Evolutionary conservation across 2,329 filamentous ascomycete genomes (phyloP), one percentile per base, ranked within the genome.

Genomic region (Fonsecaea nubica): DNA sequence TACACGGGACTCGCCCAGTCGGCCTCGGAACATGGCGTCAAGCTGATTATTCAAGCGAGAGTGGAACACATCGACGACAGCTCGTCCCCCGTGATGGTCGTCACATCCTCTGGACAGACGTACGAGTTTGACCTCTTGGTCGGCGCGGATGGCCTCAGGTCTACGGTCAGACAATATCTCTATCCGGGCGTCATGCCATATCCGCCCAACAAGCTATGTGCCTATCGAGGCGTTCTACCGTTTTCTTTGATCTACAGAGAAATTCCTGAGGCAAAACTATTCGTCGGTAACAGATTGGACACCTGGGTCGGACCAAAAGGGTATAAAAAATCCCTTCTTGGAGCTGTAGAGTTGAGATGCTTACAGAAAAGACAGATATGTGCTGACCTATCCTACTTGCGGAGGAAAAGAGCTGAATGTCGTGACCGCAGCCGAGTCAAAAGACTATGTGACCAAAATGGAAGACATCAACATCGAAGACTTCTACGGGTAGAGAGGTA

Each of bases 1-100:
- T 82, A 84, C 64, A 74, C 76, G 9, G 80, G 80, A n/a, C 73
- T 83, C 1, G 76, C 78, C 12, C 72, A 78, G 33, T 74, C 80
- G 4, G 80, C 80, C 2, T 67, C 74, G 25, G 69, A 75, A 18
- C 72, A 77, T 12, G 82, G 81, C 1, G 79, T 77, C 0, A 71
- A 72, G 8, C 72, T 83, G 25, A 61, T 78, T 35, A 77, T 81
- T 9, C 66, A 74, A 32, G 76, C 77, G 18, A 74, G 77, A 52
- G 79, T 83, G 2, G 80, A 82, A 61, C 77, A 80, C 66, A 76
- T 79, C 54, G 72, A 59, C 7, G 58, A 60, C 5, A 38, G 25
- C n/a, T 52, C 58, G 2, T 18, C 40, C 40, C 58, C 58, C 0
- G 12, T 60, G 2, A 60, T 25, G 58, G 58, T 60, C 35, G 48